Percentiles rank a stretch among this genome's conserved stretches.
These are phyloP conservation scores for Neobulgaria alba DNA, from an alignment of 2,329 filamentous ascomycete species.

Conservation along the genomic window DNA sequence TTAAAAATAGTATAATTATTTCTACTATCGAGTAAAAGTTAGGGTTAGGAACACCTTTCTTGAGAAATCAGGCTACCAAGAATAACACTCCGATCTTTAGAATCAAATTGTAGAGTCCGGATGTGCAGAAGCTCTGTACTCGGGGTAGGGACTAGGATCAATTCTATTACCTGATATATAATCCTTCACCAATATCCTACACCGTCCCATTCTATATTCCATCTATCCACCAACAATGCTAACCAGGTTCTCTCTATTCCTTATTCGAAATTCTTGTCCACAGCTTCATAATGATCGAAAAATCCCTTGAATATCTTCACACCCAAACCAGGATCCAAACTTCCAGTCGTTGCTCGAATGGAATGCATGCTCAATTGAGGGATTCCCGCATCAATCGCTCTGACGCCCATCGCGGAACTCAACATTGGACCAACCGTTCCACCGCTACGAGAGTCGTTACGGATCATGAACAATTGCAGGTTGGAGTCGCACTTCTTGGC, in stretches of 20 bases:
- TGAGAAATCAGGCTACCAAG: conserved; percentile 12
- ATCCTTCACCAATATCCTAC: no score
- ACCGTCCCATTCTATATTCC: no score
- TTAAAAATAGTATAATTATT: conserved; percentile 10
- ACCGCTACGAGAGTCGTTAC: conserved; percentile 82
- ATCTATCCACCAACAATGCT: no score
- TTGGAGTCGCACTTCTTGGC: conserved; percentile 64
- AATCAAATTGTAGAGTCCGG: no score
- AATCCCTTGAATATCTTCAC: conserved; percentile 86
- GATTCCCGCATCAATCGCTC: conserved; percentile 80
- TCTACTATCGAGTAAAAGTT: conserved; percentile 24
- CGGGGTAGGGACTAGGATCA: no score
- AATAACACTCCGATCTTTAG: background rate
- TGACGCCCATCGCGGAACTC: conserved; percentile 69
- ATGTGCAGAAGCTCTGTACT: no score
- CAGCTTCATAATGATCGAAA: conserved; percentile 74
- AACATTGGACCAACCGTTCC: conserved; percentile 95
- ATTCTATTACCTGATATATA: no score
- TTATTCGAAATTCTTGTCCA: conserved; percentile 68
- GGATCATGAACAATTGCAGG: conserved; percentile 86
- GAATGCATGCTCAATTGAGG: conserved; percentile 92
- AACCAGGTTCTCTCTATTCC: no score
- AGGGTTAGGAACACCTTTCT: conserved; percentile 19
- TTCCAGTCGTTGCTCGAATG: conserved; percentile 80
- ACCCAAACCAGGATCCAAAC: conserved; percentile 77